Evolutionary conservation across 176 grass and related monocot species (phyloP), one percentile per base, ranked within the genome.

Genomic region (Cocos nucifera): DNA sequence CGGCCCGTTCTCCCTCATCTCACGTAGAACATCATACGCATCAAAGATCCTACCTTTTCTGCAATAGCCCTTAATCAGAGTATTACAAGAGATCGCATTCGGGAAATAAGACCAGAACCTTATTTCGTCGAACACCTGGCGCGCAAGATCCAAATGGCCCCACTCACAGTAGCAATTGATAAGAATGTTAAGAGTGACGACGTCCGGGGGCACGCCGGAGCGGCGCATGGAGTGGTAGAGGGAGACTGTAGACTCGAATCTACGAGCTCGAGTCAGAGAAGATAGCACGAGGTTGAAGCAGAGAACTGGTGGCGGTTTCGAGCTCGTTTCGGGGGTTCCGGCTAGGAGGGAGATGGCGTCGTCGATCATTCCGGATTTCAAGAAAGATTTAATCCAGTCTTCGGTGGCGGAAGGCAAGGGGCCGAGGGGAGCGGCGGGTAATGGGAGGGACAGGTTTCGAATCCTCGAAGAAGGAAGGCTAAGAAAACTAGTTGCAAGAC

Each of bases 81-180:
- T 70, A 53, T 70, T 78, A 54, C 51, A 65, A 32, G 54, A 78
- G 35, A 78, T 57, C 25, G 64, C 63, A 56, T 61, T 71, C 22
- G 57, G 69, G 6, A 16, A 5, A 22, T 20, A 28, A 39, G 27
- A 20, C 65, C 63, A 64, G 19, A 28, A 12, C 18, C 22, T 19
- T 67, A 77, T 77, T 62, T 70, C 35, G 25, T 76, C 73, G 73
- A 85, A 80, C 25, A 69, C 58, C 15, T 50, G 74, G 35, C 28
- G 59, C 4, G 62, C 72, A 16, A 50, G 22, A 22, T 64, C 50
- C 19, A 80, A 29, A 29, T 56, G 48, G 44, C 54, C 71, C 4
- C 64, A 53, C 29, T 50, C 14, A 29, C 55, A 56, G 67, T 71
- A 28, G 27, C 71, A 58, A 24, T 62, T 69, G 28, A 67, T 27